Base-by-base conservation (phyloP, 1,284 basidiomycete genomes). In the Bjerkandera adusta region DNA sequence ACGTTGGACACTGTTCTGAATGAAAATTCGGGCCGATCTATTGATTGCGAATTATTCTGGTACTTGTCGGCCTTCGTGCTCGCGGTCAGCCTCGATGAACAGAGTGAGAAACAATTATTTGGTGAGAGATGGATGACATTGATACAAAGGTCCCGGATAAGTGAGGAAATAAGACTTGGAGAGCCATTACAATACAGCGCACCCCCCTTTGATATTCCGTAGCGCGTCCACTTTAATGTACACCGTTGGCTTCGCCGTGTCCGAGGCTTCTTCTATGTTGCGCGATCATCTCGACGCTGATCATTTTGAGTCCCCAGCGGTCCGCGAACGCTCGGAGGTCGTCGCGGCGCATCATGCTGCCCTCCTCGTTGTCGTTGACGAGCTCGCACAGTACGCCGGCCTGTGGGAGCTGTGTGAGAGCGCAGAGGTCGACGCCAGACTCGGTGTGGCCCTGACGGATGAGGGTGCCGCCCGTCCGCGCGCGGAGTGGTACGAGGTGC, bases 291-390 rank as follows among this genome's bases (percentile, higher is more conserved):
- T 95, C 93, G 16, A 99, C 89, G 52, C 89, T 95, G 57, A 97
- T 92, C 81, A 97, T 90, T 66, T 91, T 93, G 52, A 99, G 65
- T 4, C 90, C 88, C 88, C 91, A 96, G 30, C 77, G 71, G 64
- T 91, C 83, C n/a, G 97, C 96, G 62, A 99, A 99, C 43, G 78
- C 76, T 57, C 93, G 77, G 62, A 93, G 97, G 58, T 94, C 93
- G 62, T 98, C 94, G 26, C 94, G 74, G n/a, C 94, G 76, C 32
- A 95, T 93, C 92, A 99, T 99, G n/a, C 76, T 83, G 1, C 97
- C 97, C 56, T 78, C 67, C n/a, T 80, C 79, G 59, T 95, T 83
- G 42, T 97, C 93, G 59, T 97, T 95, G 29, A 99, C 94, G 25
- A 99, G 73, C 67, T 99, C 97, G 64, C 97, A 99, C 25, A 99